phyloP scores from a whole-genome alignment of 140 eudicot genomes.

The Anethum foeniculum region DNA sequence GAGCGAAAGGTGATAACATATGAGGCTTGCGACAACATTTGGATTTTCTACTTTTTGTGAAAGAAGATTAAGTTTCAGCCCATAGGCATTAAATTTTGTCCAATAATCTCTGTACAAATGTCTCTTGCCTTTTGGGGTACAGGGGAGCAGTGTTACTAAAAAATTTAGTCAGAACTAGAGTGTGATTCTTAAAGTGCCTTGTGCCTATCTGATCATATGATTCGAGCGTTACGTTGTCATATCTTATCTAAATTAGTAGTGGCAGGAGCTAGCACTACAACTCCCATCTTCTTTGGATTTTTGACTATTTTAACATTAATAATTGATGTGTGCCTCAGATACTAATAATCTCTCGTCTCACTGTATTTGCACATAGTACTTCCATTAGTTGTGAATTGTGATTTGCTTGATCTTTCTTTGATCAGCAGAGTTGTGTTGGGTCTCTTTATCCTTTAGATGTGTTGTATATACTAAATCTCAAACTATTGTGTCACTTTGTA shows the following conservation, averaged over 20 bases:
- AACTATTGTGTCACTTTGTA: conserved; percentile 8
- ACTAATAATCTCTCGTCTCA: not conserved
- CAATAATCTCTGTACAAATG: not conserved
- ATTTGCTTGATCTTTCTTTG: not conserved
- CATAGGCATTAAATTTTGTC: not conserved
- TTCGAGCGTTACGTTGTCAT: not conserved
- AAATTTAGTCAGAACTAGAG: not conserved
- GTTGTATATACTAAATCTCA: not conserved
- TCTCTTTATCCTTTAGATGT: not conserved
- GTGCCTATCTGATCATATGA: not conserved
- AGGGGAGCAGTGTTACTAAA: not conserved
- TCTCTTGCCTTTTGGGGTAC: not conserved
- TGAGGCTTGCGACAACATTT: not conserved
- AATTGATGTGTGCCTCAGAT: not conserved
- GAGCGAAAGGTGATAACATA: not conserved
- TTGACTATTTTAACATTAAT: not conserved
- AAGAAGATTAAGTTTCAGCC: not conserved
- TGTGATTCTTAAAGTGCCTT: not conserved
- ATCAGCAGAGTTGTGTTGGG: not conserved
- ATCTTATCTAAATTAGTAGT: not conserved
- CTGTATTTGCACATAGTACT: not conserved
- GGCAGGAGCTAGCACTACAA: not conserved
- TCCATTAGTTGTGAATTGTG: not conserved
- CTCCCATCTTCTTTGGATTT: not conserved
- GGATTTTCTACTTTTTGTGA: not conserved